Conservation (phyloP, 768 basidiomycete genomes). For the Gyrodon lividus region DNA sequence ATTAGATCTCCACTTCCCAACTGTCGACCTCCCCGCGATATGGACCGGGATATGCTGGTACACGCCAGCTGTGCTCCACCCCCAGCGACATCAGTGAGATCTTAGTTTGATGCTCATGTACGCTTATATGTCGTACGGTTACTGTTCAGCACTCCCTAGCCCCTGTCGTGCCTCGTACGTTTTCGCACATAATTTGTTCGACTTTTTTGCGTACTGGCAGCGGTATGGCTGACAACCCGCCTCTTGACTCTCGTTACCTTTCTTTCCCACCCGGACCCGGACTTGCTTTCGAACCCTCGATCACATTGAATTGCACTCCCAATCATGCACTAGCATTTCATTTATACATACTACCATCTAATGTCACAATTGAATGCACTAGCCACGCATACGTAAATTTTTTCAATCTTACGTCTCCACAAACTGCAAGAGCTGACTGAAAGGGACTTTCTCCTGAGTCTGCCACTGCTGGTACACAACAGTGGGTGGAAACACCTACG, state of each 20-base stretch:
- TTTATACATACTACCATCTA: constrained; percentile 28
- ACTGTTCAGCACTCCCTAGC: constrained; percentile 17
- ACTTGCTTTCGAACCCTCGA: constrained; percentile 20
- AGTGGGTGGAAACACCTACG: too few relatives aligned
- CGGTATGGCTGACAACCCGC: constrained; percentile 12
- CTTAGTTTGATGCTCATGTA: constrained; percentile 17
- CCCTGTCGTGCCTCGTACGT: constrained; percentile 16
- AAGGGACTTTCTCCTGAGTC: too few relatives aligned
- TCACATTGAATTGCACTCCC: constrained; percentile 18
- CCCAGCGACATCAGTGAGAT: constrained; percentile 11
- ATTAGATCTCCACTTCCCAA: constrained; percentile 1
- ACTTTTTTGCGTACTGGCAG: constrained; percentile 15
- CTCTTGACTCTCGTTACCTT: background rate
- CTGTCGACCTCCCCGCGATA: constrained; percentile 9
- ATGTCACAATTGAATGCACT: constrained; percentile 16
- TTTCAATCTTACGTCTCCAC: background rate
- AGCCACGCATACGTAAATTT: background rate
- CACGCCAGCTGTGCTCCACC: constrained; percentile 1
- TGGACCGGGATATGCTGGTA: constrained; percentile 1
- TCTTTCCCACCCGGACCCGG: constrained; percentile 8
- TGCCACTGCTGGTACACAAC: too few relatives aligned
- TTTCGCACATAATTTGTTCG: constrained; percentile 22
- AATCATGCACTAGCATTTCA: constrained; percentile 22
- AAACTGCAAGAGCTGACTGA: too few relatives aligned
- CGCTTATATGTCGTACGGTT: constrained; percentile 24